Conservation (phyloP, 805 yeast genomes). For the Phaffomyces antillensis region DNA sequence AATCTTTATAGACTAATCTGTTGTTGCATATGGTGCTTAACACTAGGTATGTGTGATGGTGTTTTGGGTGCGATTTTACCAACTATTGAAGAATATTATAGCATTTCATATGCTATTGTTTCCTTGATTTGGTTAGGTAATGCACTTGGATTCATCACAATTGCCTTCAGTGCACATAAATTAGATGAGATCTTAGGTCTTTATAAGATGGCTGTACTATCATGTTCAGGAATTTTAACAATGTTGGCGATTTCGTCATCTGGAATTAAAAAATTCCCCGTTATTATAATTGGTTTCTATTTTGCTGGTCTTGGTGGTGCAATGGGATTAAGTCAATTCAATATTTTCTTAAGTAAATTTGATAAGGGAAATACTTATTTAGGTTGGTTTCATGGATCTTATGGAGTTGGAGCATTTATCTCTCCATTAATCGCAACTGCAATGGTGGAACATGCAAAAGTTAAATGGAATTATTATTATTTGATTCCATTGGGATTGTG, state of each 20-base stretch:
- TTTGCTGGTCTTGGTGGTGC: constrained; percentile 56
- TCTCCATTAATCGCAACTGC: constrained; percentile 54
- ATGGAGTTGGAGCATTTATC: constrained; percentile 59
- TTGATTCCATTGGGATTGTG: constrained; percentile 42
- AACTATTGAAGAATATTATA: constrained; percentile 41
- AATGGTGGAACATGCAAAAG: constrained; percentile 42
- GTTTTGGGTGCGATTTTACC: constrained; percentile 58
- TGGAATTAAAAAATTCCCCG: constrained; percentile 40
- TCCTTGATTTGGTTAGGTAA: constrained; percentile 52
- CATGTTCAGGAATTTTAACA: constrained; percentile 29
- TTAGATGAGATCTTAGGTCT: constrained; percentile 36
- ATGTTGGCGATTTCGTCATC: constrained; percentile 41
- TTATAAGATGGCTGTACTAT: constrained; percentile 31
- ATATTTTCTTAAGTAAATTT: constrained; percentile 43
- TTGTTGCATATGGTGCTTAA: constrained; percentile 33
- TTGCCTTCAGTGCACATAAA: constrained; percentile 43
- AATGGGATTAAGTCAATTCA: constrained; percentile 40
- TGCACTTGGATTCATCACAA: constrained; percentile 46
- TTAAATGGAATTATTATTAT: constrained; percentile 48
- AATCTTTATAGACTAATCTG: constrained; percentile 37
- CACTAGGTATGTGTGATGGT: constrained; percentile 45
- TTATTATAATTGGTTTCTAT: constrained; percentile 42
- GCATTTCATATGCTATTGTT: constrained; percentile 43
- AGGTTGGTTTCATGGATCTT: constrained; percentile 52
- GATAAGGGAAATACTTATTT: constrained; percentile 36